Evolutionary conservation across 2,329 filamentous ascomycete genomes (phyloP), one percentile per base, ranked within the genome.

Genomic region (Penicillium corylophilum): DNA sequence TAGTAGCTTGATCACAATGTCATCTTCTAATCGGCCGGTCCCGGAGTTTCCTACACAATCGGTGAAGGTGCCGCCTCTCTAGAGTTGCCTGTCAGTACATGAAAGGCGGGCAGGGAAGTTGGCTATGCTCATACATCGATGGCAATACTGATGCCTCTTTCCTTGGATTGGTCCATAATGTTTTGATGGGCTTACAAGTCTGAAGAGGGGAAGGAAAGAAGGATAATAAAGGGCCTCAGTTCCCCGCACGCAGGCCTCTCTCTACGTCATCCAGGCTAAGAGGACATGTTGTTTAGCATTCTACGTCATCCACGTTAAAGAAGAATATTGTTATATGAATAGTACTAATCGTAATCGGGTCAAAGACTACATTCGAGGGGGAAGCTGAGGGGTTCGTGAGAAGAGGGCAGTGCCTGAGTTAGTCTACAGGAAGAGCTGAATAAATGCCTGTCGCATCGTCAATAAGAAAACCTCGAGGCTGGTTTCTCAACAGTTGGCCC

Each of bases 1-100:
- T 16, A 96, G 83, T 2, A 96, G 83, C 74, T 95, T 95, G 73
- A 94, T 90, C 50, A 95, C 79, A 46, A 91, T 81, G 67, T 94
- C 88, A 69, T 92, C 83, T 65, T 82, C 77, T 18, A 60, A 40
- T n/a, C 54, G 49, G 16, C 80, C 88, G 59, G 79, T 86, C 63
- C 81, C 84, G 5, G 88, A 82, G 64, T 61, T 63, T 12, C 60
- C 61, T 4, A 64, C 45, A 20, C 60, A 62, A 22, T 63, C 62
- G 3, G 59, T 63, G 43, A 63, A 64, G 18, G 62, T 64, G 13
- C 60, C 59, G 8, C 59, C 62, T 48, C 62, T 55, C 59, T 63
- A 48, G 18, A 20, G 13, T 5, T 13, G 20, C 16, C n/a, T 20
- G 41, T 31, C 22, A 29, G 23, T 10, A 12, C n/a, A n/a, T 20